These are phyloP conservation scores for Talaromyces stipitatus DNA, from an alignment of 495 filamentous ascomycete genomes.

Conservation along the genomic window DNA sequence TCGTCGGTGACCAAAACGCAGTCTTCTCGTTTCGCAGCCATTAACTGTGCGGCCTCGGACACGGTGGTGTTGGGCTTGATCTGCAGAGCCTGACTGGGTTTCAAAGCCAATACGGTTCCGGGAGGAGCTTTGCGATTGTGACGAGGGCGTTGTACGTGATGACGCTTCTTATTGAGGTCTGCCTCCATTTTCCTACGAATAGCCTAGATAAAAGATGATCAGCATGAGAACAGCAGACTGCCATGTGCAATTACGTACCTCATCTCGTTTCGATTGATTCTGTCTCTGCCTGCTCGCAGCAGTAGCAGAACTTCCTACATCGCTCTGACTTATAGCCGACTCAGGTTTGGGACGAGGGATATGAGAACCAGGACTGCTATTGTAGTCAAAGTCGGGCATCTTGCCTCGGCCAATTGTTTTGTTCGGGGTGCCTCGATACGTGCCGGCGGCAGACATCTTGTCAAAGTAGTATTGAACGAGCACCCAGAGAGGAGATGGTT, in stretches of 20 bases:
- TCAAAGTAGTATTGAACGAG: constrained; percentile 12
- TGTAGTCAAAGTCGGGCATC: constrained; percentile 52
- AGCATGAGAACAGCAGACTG: constrained; percentile 1
- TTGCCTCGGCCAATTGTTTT: constrained; percentile 53
- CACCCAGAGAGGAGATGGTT: constrained; percentile 4
- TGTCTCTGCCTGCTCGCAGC: constrained; percentile 75
- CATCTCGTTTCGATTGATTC: constrained; percentile 95
- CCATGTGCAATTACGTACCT: constrained; percentile 57
- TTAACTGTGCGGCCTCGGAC: constrained; percentile 93
- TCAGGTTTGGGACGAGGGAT: constrained; percentile 84
- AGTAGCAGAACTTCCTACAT: constrained; percentile 47
- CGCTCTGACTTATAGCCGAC: constrained; percentile 53
- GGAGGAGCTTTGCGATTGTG: constrained; percentile 89
- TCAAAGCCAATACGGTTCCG: constrained; percentile 89
- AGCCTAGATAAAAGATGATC: constrained; percentile 48
- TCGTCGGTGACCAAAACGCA: constrained; percentile 99
- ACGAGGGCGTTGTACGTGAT: constrained; percentile 63
- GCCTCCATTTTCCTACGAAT: constrained; percentile 95
- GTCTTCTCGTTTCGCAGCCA: constrained; percentile 98
- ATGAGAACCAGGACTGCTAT: constrained; percentile 56
- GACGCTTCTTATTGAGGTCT: constrained; percentile 96
- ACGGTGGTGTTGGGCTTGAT: constrained; percentile 95
- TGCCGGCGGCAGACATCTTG: constrained; percentile 54
- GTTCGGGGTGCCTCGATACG: constrained; percentile 38
- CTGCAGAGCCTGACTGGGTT: constrained; percentile 90